Base-by-base conservation (phyloP, 2,329 filamentous ascomycete species). In the Trichoderma sp. region DNA sequence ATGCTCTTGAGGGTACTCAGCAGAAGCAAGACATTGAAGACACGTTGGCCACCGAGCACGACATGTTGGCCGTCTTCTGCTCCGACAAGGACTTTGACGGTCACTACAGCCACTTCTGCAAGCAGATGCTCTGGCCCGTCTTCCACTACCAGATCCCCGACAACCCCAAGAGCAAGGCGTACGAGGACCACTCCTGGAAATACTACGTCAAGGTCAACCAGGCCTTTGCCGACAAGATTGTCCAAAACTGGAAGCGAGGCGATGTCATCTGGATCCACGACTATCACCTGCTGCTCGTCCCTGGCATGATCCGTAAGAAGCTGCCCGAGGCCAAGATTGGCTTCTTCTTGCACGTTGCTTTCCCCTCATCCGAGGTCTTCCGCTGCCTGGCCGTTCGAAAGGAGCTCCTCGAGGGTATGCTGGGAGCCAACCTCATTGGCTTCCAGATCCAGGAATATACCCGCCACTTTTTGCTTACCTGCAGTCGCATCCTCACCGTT, bases 91-190 rank as follows among this genome's bases (percentile, higher is more conserved):
- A 98, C 84, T 95, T 98, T 82, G 93, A 98, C 81, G 95, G 95
- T 1, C 95, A 98, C 85, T 98, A 98, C 82, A 91, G 93, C 14
- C 95, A 98, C 84, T 98, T 97, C 83, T 98, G 95, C 91, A 98
- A 98, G 86, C 95, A 96, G 81, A 98, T 98, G 74, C 88, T 98
- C 7, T 98, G 96, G 96, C 96, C 96, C 1, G 95, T 98, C 76
- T 97, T 98, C 84, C 95, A 98, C 85, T 98, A 98, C 83, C 95
- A 98, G 84, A 97, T 98, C 76, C 97, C 96, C 0, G 97, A 98
- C 82, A 97, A 97, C 82, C 96, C 96, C 31, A 98, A 98, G 88
- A 98, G 95, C 90, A 98, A 98, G 84, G 96, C 96, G 0, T 98
- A 98, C 83, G 93, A 97, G 83, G 96, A 98, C 80, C 95, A 98